A percentile compares a stretch with the other conserved stretches of the same genome.
phyloP scores from a whole-genome alignment of 805 yeast genomes.

The Kodamaea neixiangensis region DNA sequence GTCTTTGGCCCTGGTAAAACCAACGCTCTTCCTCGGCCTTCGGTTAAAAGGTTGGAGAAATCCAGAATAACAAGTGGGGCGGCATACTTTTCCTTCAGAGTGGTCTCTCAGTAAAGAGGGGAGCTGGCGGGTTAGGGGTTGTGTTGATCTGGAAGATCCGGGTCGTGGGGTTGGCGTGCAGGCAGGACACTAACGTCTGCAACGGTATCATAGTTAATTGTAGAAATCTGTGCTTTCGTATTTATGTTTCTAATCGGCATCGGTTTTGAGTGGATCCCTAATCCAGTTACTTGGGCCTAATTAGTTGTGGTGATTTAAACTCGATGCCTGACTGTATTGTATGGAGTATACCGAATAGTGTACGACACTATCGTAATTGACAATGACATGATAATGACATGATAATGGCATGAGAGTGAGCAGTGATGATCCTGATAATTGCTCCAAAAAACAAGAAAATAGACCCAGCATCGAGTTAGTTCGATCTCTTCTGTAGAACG shows the following conservation, averaged over 20 bases:
- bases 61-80: neutral
- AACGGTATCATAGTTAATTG: neutral
- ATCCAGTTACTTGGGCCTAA: neutral
- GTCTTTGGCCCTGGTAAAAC: neutral
- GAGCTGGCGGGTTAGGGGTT: neutral
- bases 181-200: neutral
- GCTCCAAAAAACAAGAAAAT: no score
- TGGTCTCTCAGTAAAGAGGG: neutral
- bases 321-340: no score
- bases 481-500: no score
- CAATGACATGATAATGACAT: no score
- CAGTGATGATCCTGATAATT: no score
- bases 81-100: neutral
- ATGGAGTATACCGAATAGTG: no score
- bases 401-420: no score
- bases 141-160: neutral
- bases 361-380: no score
- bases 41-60: constrained; percentile 3
- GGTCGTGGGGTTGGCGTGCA: neutral
- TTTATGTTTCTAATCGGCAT: neutral
- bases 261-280: neutral
- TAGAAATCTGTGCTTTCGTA: neutral
- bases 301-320: no score
- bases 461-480: no score
- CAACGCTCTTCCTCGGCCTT: neutral